Conservation (phyloP, 2,329 filamentous ascomycete genomes). For the Lachnellula cervina region DNA sequence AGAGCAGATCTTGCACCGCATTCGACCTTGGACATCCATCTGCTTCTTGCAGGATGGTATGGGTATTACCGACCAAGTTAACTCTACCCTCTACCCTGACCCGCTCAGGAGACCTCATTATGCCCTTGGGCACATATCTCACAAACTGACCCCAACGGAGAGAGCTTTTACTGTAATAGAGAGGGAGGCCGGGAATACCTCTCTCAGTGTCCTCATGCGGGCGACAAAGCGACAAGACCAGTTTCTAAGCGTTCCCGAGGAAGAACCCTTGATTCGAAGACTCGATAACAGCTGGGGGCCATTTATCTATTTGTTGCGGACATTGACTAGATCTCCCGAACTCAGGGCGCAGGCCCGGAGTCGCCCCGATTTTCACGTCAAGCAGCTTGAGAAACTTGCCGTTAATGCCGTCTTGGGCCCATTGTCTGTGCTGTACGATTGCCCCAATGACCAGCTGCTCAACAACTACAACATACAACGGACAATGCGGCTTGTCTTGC, state of each 20-base stretch:
- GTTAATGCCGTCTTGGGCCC: conserved; percentile 76
- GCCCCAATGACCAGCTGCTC: conserved; percentile 66
- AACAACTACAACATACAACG: conserved; percentile 60
- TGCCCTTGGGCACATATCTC: conserved; percentile 41
- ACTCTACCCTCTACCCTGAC: conserved; percentile 64
- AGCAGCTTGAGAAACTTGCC: conserved; percentile 75
- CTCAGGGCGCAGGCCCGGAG: conserved; percentile 57
- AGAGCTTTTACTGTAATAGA: conserved; percentile 38
- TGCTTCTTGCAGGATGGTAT: conserved; percentile 78
- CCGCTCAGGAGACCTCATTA: conserved; percentile 65
- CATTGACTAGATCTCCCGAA: conserved; percentile 56
- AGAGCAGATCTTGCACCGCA: conserved; percentile 55
- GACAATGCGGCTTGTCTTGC: conserved; percentile 65
- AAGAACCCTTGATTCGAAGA: conserved; percentile 16
- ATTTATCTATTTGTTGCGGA: conserved; percentile 56
- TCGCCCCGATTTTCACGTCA: conserved; percentile 58
- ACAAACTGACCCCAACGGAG: conserved; percentile 37
- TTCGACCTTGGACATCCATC: conserved; percentile 66
- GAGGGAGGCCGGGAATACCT: conserved; percentile 31
- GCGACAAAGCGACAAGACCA: background rate
- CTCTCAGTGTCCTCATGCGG: conserved; percentile 30
- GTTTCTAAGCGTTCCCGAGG: background rate
- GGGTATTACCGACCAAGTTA: conserved; percentile 76
- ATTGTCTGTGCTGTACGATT: conserved; percentile 73
- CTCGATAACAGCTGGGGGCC: conserved; percentile 34